Percentiles rank a stretch among this genome's conserved stretches.
These are phyloP conservation scores for Tolypocladium inflatum DNA, from an alignment of 2,329 filamentous ascomycete species.

Conservation along the genomic window DNA sequence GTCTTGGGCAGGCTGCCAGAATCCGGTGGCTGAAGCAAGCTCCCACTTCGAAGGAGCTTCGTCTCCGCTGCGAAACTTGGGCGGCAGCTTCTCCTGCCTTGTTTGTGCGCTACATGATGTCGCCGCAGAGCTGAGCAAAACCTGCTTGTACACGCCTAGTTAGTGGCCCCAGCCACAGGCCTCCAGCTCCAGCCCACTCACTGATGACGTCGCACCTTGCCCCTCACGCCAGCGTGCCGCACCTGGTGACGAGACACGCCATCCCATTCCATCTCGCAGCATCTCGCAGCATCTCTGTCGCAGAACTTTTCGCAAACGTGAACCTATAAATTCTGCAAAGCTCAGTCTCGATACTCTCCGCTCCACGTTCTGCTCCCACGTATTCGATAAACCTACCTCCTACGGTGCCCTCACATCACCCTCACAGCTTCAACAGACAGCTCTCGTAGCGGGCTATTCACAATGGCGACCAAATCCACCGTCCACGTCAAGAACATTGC, in stretches of 20 bases:
- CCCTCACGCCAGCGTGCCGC: neutral
- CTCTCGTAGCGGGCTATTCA: slow-evolving; percentile 1
- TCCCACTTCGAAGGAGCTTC: neutral
- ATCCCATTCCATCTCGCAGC: neutral
- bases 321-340: neutral
- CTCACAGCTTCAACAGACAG: neutral
- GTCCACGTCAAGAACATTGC: slow-evolving; percentile 90
- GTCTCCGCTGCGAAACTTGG: neutral
- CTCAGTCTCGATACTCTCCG: neutral
- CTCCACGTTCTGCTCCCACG: neutral
- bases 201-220: neutral
- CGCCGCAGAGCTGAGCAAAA: neutral
- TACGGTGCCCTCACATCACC: neutral
- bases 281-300: neutral
- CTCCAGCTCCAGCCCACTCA: neutral
- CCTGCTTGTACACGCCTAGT: neutral
- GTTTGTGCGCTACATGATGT: neutral
- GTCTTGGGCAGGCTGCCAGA: too few species aligned
- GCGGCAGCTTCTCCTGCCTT: neutral
- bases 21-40: too few species aligned
- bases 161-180: neutral
- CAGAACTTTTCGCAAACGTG: neutral
- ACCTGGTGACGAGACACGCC: neutral
- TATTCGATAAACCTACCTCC: neutral
- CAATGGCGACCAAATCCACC: slow-evolving; percentile 7